These are phyloP conservation scores for Diaporthe australafricana DNA, from an alignment of 2,329 filamentous ascomycete genomes.

Conservation along the genomic window DNA sequence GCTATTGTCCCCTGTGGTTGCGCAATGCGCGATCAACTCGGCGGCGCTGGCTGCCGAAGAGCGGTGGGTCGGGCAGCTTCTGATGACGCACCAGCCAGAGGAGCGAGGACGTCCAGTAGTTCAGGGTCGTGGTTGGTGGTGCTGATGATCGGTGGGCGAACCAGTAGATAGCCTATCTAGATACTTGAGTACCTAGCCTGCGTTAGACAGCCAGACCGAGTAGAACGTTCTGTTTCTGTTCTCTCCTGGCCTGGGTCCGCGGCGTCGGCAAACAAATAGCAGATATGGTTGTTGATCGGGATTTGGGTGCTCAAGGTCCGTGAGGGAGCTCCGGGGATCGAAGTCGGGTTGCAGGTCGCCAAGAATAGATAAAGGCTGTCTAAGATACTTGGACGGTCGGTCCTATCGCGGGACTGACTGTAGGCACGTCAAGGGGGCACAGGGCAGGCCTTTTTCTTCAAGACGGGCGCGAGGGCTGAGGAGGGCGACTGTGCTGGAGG, in stretches of 20 bases:
- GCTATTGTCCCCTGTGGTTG: background rate
- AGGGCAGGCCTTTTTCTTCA: no score
- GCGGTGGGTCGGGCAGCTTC: slow-evolving; percentile 27
- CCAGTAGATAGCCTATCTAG: background rate
- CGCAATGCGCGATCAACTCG: slow-evolving; percentile 4
- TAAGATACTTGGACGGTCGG: background rate
- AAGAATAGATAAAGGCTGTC: background rate
- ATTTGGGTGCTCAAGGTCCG: background rate
- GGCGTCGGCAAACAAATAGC: background rate
- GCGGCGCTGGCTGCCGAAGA: slow-evolving; percentile 13
- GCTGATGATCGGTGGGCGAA: background rate
- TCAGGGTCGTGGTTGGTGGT: background rate
- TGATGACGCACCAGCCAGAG: slow-evolving; percentile 15
- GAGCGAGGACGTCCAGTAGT: slow-evolving; percentile 16
- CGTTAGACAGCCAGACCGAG: background rate
- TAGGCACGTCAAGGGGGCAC: slow-evolving; percentile 5
- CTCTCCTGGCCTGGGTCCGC: no score
- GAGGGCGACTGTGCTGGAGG: background rate
- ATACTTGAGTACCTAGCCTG: background rate
- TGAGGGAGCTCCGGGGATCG: slow-evolving; percentile 4
- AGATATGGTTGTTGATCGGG: background rate
- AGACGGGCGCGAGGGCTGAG: no score
- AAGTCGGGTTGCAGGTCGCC: slow-evolving; percentile 14
- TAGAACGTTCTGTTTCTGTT: background rate
- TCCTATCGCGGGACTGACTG: slow-evolving; percentile 11